A percentile compares a stretch with the other conserved stretches of the same genome.
Evolutionary conservation across 768 basidiomycete species (phyloP).

Genomic region (Amanita muscaria): DNA sequence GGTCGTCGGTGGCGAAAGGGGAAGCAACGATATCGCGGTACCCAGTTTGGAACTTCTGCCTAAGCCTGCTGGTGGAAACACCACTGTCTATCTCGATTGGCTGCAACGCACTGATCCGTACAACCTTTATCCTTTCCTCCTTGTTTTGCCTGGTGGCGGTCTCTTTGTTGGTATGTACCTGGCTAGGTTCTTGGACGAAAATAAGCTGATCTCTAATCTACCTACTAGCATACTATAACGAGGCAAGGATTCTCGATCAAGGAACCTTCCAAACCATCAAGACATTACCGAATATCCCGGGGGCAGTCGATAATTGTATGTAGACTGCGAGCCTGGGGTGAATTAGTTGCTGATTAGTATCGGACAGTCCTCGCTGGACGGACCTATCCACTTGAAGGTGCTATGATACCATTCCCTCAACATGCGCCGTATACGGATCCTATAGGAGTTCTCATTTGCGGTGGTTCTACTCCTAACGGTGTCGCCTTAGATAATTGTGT

Average conservation of each 20-base stretch:
- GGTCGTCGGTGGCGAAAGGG: constrained; percentile 67
- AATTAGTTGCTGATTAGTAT: constrained; percentile 1
- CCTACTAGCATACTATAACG: constrained; percentile 62
- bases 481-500: constrained; percentile 62
- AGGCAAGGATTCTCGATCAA: constrained; percentile 68
- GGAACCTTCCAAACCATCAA: constrained; percentile 52
- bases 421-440: constrained; percentile 67
- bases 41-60: constrained; percentile 71
- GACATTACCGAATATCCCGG: constrained; percentile 65
- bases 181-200: neutral
- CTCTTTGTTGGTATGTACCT: constrained; percentile 55
- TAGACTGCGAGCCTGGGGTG: neutral
- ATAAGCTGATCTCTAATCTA: neutral
- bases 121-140: constrained; percentile 72
- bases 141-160: constrained; percentile 59
- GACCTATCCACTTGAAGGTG: constrained; percentile 68
- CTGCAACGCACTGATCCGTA: constrained; percentile 67
- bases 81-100: constrained; percentile 54
- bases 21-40: constrained; percentile 56
- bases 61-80: constrained; percentile 53
- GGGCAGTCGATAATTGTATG: constrained; percentile 57
- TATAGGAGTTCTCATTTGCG: constrained; percentile 62
- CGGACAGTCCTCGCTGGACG: constrained; percentile 53
- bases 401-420: constrained; percentile 62
- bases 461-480: constrained; percentile 57